phyloP scores from a whole-genome alignment of 495 filamentous ascomycete species.

The Neurospora discreta region DNA sequence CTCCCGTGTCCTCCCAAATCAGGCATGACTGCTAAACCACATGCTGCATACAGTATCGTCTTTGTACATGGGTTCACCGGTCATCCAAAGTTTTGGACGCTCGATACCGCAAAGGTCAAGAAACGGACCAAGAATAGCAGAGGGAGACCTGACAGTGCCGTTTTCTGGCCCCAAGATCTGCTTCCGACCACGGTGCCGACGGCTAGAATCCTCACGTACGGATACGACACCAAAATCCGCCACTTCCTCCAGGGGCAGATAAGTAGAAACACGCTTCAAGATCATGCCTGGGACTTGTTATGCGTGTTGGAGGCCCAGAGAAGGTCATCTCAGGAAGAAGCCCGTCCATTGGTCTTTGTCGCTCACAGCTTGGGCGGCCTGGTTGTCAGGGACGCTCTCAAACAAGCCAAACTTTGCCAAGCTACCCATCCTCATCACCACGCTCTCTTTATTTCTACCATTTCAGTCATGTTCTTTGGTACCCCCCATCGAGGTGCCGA shows the following conservation, averaged over 20 bases:
- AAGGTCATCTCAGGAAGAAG: neutral
- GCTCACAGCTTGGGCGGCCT: neutral
- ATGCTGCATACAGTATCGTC: neutral
- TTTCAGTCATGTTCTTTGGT: neutral
- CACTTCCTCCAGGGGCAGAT: neutral
- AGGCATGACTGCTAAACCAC: neutral
- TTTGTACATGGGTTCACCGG: neutral
- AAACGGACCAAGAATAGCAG: neutral
- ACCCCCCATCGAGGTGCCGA: neutral
- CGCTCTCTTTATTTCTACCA: neutral
- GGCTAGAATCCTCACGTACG: constrained; percentile 17
- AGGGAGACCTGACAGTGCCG: neutral
- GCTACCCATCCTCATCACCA: neutral
- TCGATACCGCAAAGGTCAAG: neutral
- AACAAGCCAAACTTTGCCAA: neutral
- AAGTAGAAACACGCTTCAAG: neutral
- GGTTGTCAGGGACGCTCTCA: neutral
- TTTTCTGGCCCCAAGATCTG: constrained; percentile 13
- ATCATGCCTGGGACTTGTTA: neutral
- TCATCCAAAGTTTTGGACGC: neutral
- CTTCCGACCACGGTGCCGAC: constrained; percentile 11
- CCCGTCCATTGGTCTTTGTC: neutral
- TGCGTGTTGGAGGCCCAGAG: neutral
- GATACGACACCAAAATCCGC: constrained; percentile 11
- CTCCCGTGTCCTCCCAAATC: neutral